Evolutionary conservation across 2,329 filamentous ascomycete species (phyloP).

Genomic region (Myriangium duriaei): DNA sequence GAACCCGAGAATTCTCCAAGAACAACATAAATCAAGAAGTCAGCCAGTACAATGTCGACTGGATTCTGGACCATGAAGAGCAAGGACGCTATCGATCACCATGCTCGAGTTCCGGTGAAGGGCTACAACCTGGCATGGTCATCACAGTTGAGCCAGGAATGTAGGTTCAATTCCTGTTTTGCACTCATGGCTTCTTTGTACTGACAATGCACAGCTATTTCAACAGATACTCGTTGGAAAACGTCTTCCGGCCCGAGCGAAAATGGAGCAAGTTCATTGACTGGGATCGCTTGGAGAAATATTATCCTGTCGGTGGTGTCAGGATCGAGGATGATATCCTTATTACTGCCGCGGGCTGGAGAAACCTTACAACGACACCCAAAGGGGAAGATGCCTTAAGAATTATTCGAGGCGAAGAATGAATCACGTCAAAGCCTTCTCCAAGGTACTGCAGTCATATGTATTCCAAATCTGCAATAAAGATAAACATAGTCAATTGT

Average conservation of each 20-base stretch:
- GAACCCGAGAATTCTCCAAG: constrained; percentile 37
- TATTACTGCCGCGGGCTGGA: constrained; percentile 54
- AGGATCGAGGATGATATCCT: constrained; percentile 62
- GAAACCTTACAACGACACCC: constrained; percentile 60
- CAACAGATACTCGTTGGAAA: constrained; percentile 71
- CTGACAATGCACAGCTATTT: constrained; percentile 59
- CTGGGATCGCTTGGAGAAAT: constrained; percentile 55
- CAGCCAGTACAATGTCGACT: neutral
- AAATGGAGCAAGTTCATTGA: constrained; percentile 68
- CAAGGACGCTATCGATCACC: neutral
- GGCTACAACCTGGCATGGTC: constrained; percentile 41
- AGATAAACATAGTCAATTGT: no score
- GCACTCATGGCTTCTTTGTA: no score
- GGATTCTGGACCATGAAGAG: neutral
- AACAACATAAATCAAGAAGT: constrained; percentile 59
- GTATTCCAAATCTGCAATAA: no score
- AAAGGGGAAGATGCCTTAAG: constrained; percentile 56
- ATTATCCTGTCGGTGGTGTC: constrained; percentile 72
- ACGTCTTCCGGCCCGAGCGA: constrained; percentile 59
- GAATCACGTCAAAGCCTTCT: no score
- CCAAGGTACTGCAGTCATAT: no score
- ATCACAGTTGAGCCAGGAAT: constrained; percentile 44
- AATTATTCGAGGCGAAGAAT: constrained; percentile 30
- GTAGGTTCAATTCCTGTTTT: constrained; percentile 2
- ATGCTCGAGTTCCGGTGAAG: neutral